Evolutionary conservation across 108 stramenopile species (phyloP), one percentile per base, ranked within the genome.

Genomic region (Seminavis robusta): DNA sequence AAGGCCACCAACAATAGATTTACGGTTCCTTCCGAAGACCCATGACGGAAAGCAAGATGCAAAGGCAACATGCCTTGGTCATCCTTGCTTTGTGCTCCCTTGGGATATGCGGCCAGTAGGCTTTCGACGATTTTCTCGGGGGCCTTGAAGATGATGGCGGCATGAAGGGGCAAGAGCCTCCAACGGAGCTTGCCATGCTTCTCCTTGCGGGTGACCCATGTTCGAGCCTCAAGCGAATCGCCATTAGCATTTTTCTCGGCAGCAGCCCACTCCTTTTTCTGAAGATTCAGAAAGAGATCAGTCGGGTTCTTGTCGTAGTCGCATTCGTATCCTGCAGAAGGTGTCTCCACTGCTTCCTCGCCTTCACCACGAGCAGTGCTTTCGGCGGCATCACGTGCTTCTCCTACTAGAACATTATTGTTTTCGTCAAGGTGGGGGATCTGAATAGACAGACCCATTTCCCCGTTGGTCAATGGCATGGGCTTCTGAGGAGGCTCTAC

Each of bases 51-150:
- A 17, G 88, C 86, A 46, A 94, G 62, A 52, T 94, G 92, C 33
- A 94, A 48, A 8, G 92, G 82, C 21, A 90, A 70, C 88, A 90
- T 90, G 30, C 86, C 88, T 65, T 90, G 86, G 41, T 94, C 92
- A 41, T 94, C 92, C 56, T 83, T 84, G 55, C 63, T 61, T 17
- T 74, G 71, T 8, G 84, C 80, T 16, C 78, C 88, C 26, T 75
- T 63, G 1, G 88, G 72, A 57, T 66, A 90, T 25, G 78, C 81
- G 19, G 25, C 30, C 10, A 94, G 61, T 15, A 94, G 59, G 1
- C 84, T 69, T 28, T 71, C 53, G 33, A 94, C 61, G 20, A 86
- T 69, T n/a, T 64, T 38, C 39, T 74, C 79, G 2, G 92, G 86
- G 17, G 92, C 88, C 47, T 82, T 73, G 65, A 94, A 90, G 56